Percentiles rank a stretch among this genome's conserved stretches.
phyloP scores from a whole-genome alignment of 371 early-diverging fungal genomes.

The Rhizopus stolonifer region DNA sequence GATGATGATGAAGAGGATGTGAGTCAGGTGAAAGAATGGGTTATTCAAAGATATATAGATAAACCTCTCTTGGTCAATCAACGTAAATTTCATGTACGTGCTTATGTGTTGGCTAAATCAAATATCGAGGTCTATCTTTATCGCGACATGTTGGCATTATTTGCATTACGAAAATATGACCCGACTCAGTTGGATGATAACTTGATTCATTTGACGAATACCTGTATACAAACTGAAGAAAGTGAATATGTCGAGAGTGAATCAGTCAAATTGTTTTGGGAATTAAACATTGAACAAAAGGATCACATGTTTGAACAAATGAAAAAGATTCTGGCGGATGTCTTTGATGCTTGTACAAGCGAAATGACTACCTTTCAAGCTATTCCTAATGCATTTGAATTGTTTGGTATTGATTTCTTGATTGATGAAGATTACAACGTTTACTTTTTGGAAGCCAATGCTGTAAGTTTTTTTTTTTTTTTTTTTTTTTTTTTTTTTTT shows the following conservation, averaged over 20 bases:
- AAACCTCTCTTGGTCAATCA: slow-evolving; percentile 58
- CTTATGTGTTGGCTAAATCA: slow-evolving; percentile 67
- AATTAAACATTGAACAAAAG: slow-evolving; percentile 26
- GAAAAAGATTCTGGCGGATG: slow-evolving; percentile 53
- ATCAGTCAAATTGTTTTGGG: slow-evolving; percentile 65
- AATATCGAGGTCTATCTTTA: slow-evolving; percentile 64
- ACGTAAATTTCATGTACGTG: slow-evolving; percentile 75
- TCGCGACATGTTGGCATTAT: slow-evolving; percentile 68
- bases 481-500: slow-evolving; percentile 17
- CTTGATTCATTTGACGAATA: slow-evolving; percentile 68
- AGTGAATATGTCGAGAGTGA: slow-evolving; percentile 54
- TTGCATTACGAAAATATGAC: slow-evolving; percentile 59
- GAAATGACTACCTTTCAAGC: slow-evolving; percentile 72
- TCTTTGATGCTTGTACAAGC: slow-evolving; percentile 61
- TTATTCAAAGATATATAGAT: slow-evolving; percentile 67
- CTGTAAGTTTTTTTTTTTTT: slow-evolving; percentile 34
- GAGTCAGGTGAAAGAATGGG: slow-evolving; percentile 70
- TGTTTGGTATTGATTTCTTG: slow-evolving; percentile 73
- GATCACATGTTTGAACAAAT: slow-evolving; percentile 58
- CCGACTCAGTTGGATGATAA: slow-evolving; percentile 44
- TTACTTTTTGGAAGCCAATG: slow-evolving; percentile 69
- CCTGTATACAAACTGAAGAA: slow-evolving; percentile 64
- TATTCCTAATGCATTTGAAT: slow-evolving; percentile 66
- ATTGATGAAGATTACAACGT: slow-evolving; percentile 56
- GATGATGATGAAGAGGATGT: slow-evolving; percentile 38